Base-by-base conservation (phyloP, 352 stramenopile genomes). In the Pythium rhizo-oryzae region DNA sequence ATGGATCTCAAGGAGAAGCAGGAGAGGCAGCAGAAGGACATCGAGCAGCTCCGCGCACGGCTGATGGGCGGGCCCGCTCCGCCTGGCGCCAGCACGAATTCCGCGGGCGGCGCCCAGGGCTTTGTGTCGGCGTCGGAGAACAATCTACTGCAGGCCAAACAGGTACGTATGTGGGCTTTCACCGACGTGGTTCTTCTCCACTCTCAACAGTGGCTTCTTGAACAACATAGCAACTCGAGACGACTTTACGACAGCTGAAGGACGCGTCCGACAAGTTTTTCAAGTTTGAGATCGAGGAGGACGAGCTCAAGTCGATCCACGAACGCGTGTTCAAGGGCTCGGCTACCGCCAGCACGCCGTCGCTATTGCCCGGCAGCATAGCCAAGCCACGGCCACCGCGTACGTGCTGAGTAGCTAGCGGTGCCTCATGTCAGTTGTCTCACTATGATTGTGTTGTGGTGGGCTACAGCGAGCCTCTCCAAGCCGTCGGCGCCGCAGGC, bases 231-330 rank as follows among this genome's bases (percentile, higher is more conserved):
- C 80, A 89, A 75, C 67, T 95, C 33, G 84, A 94, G 67, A 77
- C 39, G 16, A 85, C 82, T 1, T 52, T 95, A 30, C 69, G 69
- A 19, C 87, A 92, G 54, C 68, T 95, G 4, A 91, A 91, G 70
- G 87, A 93, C 21, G 85, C 83, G 0, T 91, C 82, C 0, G 84
- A 95, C 61, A 77, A 82, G 15, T 98, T 98, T 67, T 98, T 98
- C 69, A 84, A 87, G 66, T 98, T 98, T 75, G 92, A 98, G 67
- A 97, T 98, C 50, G 92, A 98, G 72, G 91, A 98, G 72, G 90
- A 98, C 56, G 88, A 97, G 60, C 83, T 98, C 53, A 89, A 93
- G 63, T 43, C 66, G 35, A 91, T 93, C 57, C 75, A 94, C 69
- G 59, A 79, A 15, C 69, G 74, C 4, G 70, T 81, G 24, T 91